Percentiles rank a stretch among this genome's conserved stretches.
Evolutionary conservation across 1,139 yeast genomes (phyloP).

Genomic region (Candida sanyaensis): DNA sequence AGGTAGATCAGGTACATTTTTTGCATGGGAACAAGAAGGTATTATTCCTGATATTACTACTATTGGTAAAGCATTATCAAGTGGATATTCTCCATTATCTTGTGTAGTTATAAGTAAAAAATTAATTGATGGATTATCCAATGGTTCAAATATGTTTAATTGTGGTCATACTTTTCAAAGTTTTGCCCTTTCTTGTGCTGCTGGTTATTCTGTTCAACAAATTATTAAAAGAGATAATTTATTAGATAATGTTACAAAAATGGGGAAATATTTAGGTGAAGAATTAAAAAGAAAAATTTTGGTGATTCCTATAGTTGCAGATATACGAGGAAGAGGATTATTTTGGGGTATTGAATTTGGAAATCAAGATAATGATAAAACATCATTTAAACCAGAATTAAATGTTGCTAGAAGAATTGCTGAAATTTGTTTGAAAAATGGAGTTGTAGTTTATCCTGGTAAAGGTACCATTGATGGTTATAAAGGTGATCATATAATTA

Average conservation of each 20-base stretch:
- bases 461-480: slow-evolving; percentile 34
- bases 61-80: slow-evolving; percentile 19
- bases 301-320: slow-evolving; percentile 46
- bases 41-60: slow-evolving; percentile 19
- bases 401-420: slow-evolving; percentile 35
- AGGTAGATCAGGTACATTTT: slow-evolving; percentile 40
- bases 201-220: slow-evolving; percentile 19
- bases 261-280: slow-evolving; percentile 15
- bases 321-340: slow-evolving; percentile 62
- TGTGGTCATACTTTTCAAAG: slow-evolving; percentile 21
- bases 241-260: slow-evolving; percentile 15
- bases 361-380: slow-evolving; percentile 50
- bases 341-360: slow-evolving; percentile 63
- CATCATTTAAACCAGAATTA: slow-evolving; percentile 38
- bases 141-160: slow-evolving; percentile 15
- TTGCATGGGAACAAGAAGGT: slow-evolving; percentile 21
- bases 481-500: slow-evolving; percentile 49
- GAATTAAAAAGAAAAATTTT: slow-evolving; percentile 25
- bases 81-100: slow-evolving; percentile 21
- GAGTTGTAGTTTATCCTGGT: slow-evolving; percentile 46
- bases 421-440: slow-evolving; percentile 39
- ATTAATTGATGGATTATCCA: slow-evolving; percentile 14
- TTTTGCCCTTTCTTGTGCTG: slow-evolving; percentile 19
- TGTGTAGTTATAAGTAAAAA: slow-evolving; percentile 18
- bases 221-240: slow-evolving; percentile 16